phyloP scores from a whole-genome alignment of 257 asterid genomes.

The Gentiana dahurica region DNA sequence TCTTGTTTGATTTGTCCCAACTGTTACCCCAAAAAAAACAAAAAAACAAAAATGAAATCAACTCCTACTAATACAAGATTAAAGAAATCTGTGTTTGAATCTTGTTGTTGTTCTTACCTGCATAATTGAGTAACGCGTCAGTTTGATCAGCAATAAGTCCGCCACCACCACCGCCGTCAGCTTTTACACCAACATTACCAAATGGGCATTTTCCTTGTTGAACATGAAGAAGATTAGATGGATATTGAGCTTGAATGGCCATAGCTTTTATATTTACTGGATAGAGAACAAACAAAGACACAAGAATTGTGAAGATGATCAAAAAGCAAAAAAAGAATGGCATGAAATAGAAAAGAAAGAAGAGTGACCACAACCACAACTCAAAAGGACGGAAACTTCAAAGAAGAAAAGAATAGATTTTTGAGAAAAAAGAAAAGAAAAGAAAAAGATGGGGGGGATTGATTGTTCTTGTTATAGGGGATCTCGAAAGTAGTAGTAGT shows the following conservation, averaged over 20 bases:
- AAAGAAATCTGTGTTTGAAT: background rate
- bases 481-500: too few relatives aligned
- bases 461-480: too few relatives aligned
- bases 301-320: constrained; percentile 12
- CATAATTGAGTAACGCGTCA: constrained; percentile 17
- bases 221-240: constrained; percentile 10
- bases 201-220: constrained; percentile 24
- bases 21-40: constrained; percentile 1
- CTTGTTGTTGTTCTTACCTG: constrained; percentile 14
- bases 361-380: background rate
- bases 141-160: constrained; percentile 23
- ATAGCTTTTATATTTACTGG: constrained; percentile 1
- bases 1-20: constrained; percentile 15
- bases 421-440: background rate
- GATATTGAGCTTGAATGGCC: constrained; percentile 51
- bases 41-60: background rate
- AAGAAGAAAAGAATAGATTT: background rate
- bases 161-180: constrained; percentile 3
- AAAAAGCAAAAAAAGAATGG: constrained; percentile 22
- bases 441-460: background rate
- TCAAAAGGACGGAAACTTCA: background rate
- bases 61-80: background rate
- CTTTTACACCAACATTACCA: constrained; percentile 13
- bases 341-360: constrained; percentile 12
- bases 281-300: background rate